A percentile compares a stretch with the other conserved stretches of the same genome.
Conservation (phyloP, 208 protist genomes). For the Phytomonas sp. region DNA sequence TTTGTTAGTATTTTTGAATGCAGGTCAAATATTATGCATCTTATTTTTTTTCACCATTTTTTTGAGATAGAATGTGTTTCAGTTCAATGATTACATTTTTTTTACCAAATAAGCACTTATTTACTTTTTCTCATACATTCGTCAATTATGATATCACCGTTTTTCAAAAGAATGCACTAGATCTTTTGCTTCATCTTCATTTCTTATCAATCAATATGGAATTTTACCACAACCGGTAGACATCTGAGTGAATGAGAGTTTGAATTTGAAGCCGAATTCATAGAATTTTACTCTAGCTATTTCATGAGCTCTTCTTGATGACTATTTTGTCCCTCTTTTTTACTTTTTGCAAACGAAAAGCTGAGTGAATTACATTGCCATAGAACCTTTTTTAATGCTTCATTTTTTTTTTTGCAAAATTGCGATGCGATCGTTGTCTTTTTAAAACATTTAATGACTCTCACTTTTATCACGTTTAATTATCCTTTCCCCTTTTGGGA, state of each 20-base stretch:
- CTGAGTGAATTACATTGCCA: neutral
- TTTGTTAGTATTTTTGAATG: neutral
- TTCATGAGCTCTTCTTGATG: neutral
- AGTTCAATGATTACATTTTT: conserved; percentile 3
- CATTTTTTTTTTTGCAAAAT: conserved; percentile 5
- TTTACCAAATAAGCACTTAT: neutral
- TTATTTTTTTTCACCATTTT: neutral
- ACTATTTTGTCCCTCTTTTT: neutral
- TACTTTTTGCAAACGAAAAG: neutral
- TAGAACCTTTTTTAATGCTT: neutral
- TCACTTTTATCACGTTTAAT: neutral
- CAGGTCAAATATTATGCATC: neutral
- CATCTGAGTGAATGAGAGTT: neutral
- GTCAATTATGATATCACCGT: neutral
- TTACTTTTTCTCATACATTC: conserved; percentile 5
- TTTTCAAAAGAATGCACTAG: neutral
- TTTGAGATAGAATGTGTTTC: neutral
- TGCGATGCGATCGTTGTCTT: neutral
- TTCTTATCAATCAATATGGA: conserved; percentile 1
- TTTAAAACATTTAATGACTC: neutral
- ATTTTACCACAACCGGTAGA: neutral
- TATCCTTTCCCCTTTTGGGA: neutral
- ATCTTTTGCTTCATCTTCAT: conserved; percentile 7
- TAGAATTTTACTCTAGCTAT: conserved; percentile 2
- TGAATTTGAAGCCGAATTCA: conserved; percentile 3